Percentiles rank a stretch among this genome's conserved stretches.
Evolutionary conservation across 2,329 filamentous ascomycete species (phyloP).

Genomic region (Aspergillus hiratsukae): DNA sequence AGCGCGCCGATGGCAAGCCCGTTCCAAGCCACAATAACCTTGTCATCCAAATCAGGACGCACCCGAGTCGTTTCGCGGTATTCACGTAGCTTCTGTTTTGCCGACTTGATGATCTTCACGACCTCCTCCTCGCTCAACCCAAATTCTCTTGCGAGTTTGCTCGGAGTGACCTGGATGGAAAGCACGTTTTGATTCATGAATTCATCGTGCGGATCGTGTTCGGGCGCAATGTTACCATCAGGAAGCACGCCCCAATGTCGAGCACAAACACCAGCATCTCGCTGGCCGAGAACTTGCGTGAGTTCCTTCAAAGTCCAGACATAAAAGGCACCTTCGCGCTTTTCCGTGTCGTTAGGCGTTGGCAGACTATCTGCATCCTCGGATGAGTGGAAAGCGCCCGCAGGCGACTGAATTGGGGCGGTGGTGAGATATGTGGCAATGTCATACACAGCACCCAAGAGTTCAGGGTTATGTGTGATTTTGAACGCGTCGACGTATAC

Average conservation of each 20-base stretch:
- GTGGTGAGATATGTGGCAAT: constrained; percentile 81
- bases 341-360: constrained; percentile 68
- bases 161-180: constrained; percentile 62
- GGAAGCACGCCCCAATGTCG: constrained; percentile 79
- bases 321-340: constrained; percentile 89
- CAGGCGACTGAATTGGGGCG: constrained; percentile 59
- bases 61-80: constrained; percentile 71
- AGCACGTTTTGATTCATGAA: constrained; percentile 92
- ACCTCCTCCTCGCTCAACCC: constrained; percentile 67
- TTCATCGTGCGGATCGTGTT: constrained; percentile 86
- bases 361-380: constrained; percentile 86
- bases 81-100: constrained; percentile 63
- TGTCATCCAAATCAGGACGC: constrained; percentile 76
- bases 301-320: constrained; percentile 90
- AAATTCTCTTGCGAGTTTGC: constrained; percentile 70
- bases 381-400: constrained; percentile 78
- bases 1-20: constrained; percentile 80
- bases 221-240: constrained; percentile 78
- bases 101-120: constrained; percentile 60
- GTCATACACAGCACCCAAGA: constrained; percentile 74
- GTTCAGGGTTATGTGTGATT: constrained; percentile 61
- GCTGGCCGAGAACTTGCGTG: constrained; percentile 65
- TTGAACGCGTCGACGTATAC: constrained; percentile 86
- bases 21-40: constrained; percentile 83
- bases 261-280: constrained; percentile 69